Percentiles rank a stretch among this genome's conserved stretches.
phyloP scores from a whole-genome alignment of 371 early-diverging fungal genomes.

The Mucor piriformis region DNA sequence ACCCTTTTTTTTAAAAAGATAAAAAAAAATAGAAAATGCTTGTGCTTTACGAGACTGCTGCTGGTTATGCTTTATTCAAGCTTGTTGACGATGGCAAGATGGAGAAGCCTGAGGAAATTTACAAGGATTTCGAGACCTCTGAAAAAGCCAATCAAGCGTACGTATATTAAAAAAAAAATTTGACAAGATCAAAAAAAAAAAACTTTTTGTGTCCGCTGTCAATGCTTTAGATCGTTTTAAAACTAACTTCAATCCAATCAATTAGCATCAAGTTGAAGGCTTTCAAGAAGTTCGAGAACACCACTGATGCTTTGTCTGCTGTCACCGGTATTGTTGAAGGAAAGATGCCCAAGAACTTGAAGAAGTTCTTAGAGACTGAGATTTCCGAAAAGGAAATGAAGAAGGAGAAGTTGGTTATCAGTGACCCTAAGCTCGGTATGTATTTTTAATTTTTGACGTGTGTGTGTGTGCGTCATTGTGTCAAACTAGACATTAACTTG shows the following conservation, averaged over 20 bases:
- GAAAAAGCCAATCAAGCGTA: conserved; percentile 81
- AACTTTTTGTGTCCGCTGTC: neutral
- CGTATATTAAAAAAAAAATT: conserved; percentile 19
- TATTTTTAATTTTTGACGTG: too few relatives aligned
- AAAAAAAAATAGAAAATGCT: conserved; percentile 58
- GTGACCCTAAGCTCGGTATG: conserved; percentile 93
- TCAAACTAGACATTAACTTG: too few relatives aligned
- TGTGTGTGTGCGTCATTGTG: too few relatives aligned
- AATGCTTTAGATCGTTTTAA: neutral
- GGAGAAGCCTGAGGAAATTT: conserved; percentile 72
- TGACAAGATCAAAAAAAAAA: conserved; percentile 5
- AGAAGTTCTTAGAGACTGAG: conserved; percentile 85
- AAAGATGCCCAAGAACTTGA: conserved; percentile 90
- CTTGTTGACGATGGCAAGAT: conserved; percentile 82
- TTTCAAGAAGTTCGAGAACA: conserved; percentile 96
- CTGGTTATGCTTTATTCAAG: conserved; percentile 90
- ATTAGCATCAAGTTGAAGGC: conserved; percentile 92
- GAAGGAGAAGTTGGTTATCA: conserved; percentile 90
- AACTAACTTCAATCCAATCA: too few relatives aligned
- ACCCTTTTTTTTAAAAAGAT: conserved; percentile 17
- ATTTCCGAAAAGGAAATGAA: conserved; percentile 82
- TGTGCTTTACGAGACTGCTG: conserved; percentile 86
- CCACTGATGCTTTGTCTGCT: conserved; percentile 93
- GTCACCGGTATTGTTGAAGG: conserved; percentile 95
- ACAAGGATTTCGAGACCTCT: conserved; percentile 78